Evolutionary conservation across 1,284 basidiomycete genomes (phyloP).

Genomic region (Cryptococcus amylolentus): DNA sequence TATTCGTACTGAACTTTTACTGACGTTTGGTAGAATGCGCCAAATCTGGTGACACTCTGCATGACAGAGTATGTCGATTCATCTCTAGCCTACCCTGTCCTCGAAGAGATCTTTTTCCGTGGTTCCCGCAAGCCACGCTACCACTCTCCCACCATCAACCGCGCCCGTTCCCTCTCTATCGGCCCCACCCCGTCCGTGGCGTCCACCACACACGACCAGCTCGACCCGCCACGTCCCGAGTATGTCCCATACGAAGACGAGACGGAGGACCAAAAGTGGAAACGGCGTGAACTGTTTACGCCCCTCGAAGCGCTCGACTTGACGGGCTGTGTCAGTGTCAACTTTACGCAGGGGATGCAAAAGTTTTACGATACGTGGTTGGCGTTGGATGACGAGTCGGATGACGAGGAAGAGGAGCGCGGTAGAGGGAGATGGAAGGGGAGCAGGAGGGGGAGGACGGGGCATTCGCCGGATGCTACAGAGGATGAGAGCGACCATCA

Average conservation of each 20-base stretch:
- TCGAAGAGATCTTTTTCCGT: slow-evolving; percentile 81
- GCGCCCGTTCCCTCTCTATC: slow-evolving; percentile 30
- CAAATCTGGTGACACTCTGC: slow-evolving; percentile 73
- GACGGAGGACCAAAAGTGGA: slow-evolving; percentile 65
- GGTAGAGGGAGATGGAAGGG: slow-evolving; percentile 34
- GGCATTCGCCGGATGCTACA: slow-evolving; percentile 15
- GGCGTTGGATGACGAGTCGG: slow-evolving; percentile 49
- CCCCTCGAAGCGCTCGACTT: slow-evolving; percentile 86
- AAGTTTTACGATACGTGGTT: slow-evolving; percentile 77
- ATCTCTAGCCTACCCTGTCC: slow-evolving; percentile 70
- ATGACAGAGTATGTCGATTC: slow-evolving; percentile 98
- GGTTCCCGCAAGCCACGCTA: slow-evolving; percentile 52
- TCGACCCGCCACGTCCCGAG: slow-evolving; percentile 35
- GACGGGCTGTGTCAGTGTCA: slow-evolving; percentile 87
- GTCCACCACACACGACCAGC: slow-evolving; percentile 21
- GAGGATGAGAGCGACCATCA: slow-evolving; percentile 32
- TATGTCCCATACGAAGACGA: slow-evolving; percentile 48
- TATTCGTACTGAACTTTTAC: not conserved
- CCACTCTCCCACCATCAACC: slow-evolving; percentile 22
- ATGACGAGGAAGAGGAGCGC: slow-evolving; percentile 54
- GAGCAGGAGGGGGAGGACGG: not conserved
- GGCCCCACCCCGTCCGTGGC: slow-evolving; percentile 18
- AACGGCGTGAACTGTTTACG: slow-evolving; percentile 46
- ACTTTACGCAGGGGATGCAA: slow-evolving; percentile 76
- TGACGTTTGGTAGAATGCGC: slow-evolving; percentile 63